A percentile compares a stretch with the other conserved stretches of the same genome.
phyloP scores from a whole-genome alignment of 306 rosid species.

The Vigna nakashimae region DNA sequence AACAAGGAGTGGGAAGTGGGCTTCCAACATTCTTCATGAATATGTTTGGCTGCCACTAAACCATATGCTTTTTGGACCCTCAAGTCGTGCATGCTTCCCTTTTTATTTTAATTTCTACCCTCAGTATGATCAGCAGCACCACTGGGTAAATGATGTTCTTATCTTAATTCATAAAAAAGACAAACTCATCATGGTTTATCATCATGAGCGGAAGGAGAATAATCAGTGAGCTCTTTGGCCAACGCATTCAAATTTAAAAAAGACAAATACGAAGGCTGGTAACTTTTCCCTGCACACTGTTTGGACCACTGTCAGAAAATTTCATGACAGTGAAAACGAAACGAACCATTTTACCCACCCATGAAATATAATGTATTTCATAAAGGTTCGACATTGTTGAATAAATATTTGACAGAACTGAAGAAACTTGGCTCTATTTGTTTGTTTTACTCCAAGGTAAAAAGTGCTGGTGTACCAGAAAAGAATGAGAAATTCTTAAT shows the following conservation, averaged over 20 bases:
- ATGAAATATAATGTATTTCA: slow-evolving; percentile 34
- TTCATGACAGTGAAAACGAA: slow-evolving; percentile 47
- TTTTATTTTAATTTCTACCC: slow-evolving; percentile 13
- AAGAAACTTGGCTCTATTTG: slow-evolving; percentile 42
- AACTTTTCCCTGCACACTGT: slow-evolving; percentile 40
- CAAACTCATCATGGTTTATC: slow-evolving; percentile 67
- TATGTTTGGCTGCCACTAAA: slow-evolving; percentile 59
- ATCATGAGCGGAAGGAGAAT: slow-evolving; percentile 67
- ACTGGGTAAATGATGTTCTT: slow-evolving; percentile 47
- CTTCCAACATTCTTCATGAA: slow-evolving; percentile 62
- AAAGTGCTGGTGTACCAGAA: slow-evolving; percentile 8
- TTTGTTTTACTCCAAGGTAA: slow-evolving; percentile 37
- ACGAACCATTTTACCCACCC: slow-evolving; percentile 38
- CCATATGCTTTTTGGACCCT: slow-evolving; percentile 43
- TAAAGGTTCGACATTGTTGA: slow-evolving; percentile 36
- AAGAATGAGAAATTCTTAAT: slow-evolving; percentile 25
- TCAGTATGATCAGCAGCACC: slow-evolving; percentile 39
- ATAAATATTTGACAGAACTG: slow-evolving; percentile 43
- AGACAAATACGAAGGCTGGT: slow-evolving; percentile 44
- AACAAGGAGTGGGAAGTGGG: slow-evolving; percentile 50
- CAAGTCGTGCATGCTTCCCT: slow-evolving; percentile 45
- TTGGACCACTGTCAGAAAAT: slow-evolving; percentile 56
- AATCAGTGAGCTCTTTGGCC: slow-evolving; percentile 57
- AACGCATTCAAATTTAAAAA: slow-evolving; percentile 56
- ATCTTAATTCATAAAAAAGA: slow-evolving; percentile 56